Conservation (phyloP, 2,329 filamentous ascomycete genomes). For the Neopestalotiopsis sp. region DNA sequence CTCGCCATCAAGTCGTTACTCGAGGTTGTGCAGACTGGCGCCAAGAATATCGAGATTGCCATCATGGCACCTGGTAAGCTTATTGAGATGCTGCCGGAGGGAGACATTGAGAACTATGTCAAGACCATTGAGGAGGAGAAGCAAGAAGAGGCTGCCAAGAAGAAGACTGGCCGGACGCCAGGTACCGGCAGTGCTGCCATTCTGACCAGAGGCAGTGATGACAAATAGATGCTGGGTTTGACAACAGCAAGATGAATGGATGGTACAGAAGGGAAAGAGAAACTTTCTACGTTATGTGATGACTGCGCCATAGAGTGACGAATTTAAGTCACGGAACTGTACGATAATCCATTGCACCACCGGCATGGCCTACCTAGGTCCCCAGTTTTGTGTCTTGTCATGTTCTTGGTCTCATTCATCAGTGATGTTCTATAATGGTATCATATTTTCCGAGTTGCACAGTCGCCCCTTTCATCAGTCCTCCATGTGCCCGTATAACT, state of each 20-base stretch:
- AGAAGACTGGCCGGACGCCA: slow-evolving; percentile 83
- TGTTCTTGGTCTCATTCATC: slow-evolving; percentile 14
- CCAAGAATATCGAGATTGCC: slow-evolving; percentile 99
- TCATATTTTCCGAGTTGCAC: slow-evolving; percentile 20
- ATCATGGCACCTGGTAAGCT: slow-evolving; percentile 93
- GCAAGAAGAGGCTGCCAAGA: slow-evolving; percentile 97
- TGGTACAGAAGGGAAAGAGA: not conserved
- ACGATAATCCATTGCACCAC: not conserved
- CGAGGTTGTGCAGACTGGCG: slow-evolving; percentile 97
- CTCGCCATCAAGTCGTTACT: slow-evolving; percentile 97
- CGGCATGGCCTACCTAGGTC: slow-evolving; percentile 1
- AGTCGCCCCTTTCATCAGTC: not conserved
- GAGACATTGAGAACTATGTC: slow-evolving; percentile 96
- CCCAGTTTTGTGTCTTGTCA: not conserved
- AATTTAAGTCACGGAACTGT: slow-evolving; percentile 18
- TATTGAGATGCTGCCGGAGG: slow-evolving; percentile 91
- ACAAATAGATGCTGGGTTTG: slow-evolving; percentile 3
- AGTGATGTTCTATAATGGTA: slow-evolving; percentile 23
- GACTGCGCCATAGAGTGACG: slow-evolving; percentile 21
- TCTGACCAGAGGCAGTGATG: slow-evolving; percentile 65
- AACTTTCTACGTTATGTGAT: slow-evolving; percentile 2
- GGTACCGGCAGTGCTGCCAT: slow-evolving; percentile 75
- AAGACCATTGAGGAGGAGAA: slow-evolving; percentile 99
- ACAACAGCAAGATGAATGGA: not conserved
- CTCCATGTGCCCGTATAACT: not conserved